Conservation (phyloP, 371 early-diverging fungal genomes). For the Ecytonucleospora hepatopenaei region DNA sequence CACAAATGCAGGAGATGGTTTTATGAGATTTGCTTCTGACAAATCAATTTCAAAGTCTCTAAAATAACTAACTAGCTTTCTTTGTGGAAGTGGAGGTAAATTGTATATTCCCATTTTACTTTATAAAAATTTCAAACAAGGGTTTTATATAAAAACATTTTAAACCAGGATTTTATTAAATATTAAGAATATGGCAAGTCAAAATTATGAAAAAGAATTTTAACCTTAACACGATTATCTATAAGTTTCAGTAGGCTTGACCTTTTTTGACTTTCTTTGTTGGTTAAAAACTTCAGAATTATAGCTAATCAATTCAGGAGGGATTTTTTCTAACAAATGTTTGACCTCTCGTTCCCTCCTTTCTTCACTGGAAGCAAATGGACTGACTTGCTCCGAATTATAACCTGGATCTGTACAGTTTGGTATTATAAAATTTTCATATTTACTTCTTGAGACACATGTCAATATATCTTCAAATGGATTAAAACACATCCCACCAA, state of each 20-base stretch:
- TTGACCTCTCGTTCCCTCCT: constrained; percentile 79
- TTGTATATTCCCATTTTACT: not conserved
- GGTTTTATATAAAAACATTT: too few relatives aligned
- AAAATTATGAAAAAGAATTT: too few relatives aligned
- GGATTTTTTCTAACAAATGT: constrained; percentile 72
- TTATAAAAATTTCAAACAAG: too few relatives aligned
- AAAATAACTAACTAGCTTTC: constrained; percentile 40
- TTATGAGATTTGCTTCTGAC: constrained; percentile 32
- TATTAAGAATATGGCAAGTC: too few relatives aligned
- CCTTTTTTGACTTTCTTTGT: not conserved
- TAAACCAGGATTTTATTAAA: too few relatives aligned
- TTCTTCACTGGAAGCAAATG: constrained; percentile 76
- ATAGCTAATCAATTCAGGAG: constrained; percentile 36
- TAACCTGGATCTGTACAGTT: constrained; percentile 88
- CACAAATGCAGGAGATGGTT: constrained; percentile 19
- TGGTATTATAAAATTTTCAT: constrained; percentile 73
- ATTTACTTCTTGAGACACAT: constrained; percentile 69
- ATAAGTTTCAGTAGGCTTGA: not conserved
- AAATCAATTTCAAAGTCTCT: constrained; percentile 38
- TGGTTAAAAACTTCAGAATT: not conserved
- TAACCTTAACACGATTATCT: too few relatives aligned
- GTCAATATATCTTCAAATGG: constrained; percentile 93
- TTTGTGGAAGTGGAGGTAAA: constrained; percentile 34
- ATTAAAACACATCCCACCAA: constrained; percentile 65
- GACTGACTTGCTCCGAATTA: constrained; percentile 79